Evolutionary conservation across 441 rosid species (phyloP), one percentile per base, ranked within the genome.

Genomic region (Capsella rubella): DNA sequence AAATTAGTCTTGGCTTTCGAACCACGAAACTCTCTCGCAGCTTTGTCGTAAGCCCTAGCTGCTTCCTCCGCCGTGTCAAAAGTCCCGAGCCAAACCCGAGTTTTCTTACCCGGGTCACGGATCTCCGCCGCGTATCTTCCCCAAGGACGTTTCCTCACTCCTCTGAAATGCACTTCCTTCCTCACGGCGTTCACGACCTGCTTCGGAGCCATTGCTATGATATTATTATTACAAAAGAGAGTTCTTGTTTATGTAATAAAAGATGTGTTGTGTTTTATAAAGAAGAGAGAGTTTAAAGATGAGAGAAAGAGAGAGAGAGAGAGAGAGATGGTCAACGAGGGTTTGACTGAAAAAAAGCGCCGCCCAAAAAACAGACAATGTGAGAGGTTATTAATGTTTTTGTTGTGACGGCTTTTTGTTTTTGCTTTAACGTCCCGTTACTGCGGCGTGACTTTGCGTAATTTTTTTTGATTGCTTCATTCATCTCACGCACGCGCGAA

Each of bases 91-190:
- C 90, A 84, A 66, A 83, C 87, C 0, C 88, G 87, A 9, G 77
- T 80, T 76, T 83, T 86, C 83, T 84, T 84, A 0, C 77, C 75
- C 28, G 88, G 90, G 70, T 86, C 88, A 65, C 90, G 78, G 66
- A 86, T 86, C 71, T 86, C 90, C n/a, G 90, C 90, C 5, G 90
- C 90, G 65, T 86, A 84, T 21, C 87, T 66, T 1, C 90, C 87
- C 90, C 90, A 86, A 0, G 90, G 90, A 32, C 90, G 68, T 74
- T 81, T 86, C 76, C 88, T 78, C 27, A 86, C 90, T 2, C 90
- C 88, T 60, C 90, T 80, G 53, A 71, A 85, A 16, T 81, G 89
- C 25, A 63, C 59, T 77, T 84, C 88, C 15, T 47, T 73, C 27
- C 31, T 39, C 18, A 16, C 64, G 0, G 27, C 57, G 0, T 25